A percentile compares a stretch with the other conserved stretches of the same genome.
phyloP scores from a whole-genome alignment of 2,329 filamentous ascomycete species.

The Aotearoamyces nothofagi region DNA sequence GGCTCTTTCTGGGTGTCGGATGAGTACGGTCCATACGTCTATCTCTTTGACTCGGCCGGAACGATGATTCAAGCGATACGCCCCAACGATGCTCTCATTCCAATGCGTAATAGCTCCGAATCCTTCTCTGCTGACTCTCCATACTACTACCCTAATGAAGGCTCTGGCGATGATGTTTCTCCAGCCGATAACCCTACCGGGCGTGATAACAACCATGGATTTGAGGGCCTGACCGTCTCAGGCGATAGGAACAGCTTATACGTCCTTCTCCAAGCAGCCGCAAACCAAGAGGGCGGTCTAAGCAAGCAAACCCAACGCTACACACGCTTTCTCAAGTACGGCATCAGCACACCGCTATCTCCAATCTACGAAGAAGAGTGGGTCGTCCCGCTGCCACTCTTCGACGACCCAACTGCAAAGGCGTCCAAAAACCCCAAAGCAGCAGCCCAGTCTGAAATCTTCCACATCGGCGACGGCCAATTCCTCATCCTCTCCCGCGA shows the following conservation, averaged over 20 bases:
- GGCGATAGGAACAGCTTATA: constrained; percentile 48
- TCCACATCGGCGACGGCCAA: constrained; percentile 44
- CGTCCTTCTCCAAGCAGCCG: constrained; percentile 49
- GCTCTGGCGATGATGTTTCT: constrained; percentile 25
- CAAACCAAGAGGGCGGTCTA: constrained; percentile 44
- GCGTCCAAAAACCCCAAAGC: constrained; percentile 31
- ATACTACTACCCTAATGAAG: constrained; percentile 34
- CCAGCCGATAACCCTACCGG: constrained; percentile 45
- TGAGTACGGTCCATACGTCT: constrained; percentile 58
- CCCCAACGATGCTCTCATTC: constrained; percentile 49
- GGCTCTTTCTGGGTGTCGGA: constrained; percentile 55
- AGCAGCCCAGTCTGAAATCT: constrained; percentile 55
- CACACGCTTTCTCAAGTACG: constrained; percentile 48
- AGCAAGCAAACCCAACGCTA: constrained; percentile 38
- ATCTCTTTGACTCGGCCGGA: constrained; percentile 43
- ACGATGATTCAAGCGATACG: constrained; percentile 47
- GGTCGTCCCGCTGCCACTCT: constrained; percentile 48
- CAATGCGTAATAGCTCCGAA: constrained; percentile 41
- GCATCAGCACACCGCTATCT: constrained; percentile 28
- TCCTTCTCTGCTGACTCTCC: constrained; percentile 51
- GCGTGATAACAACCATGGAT: constrained; percentile 59
- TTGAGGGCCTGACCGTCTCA: constrained; percentile 55
- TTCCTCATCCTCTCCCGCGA: constrained; percentile 56
- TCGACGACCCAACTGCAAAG: constrained; percentile 27
- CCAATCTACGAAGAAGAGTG: constrained; percentile 43